Percentiles rank a stretch among this genome's conserved stretches.
Evolutionary conservation across 805 yeast genomes (phyloP).

Genomic region (Suhomyces canberraensis): DNA sequence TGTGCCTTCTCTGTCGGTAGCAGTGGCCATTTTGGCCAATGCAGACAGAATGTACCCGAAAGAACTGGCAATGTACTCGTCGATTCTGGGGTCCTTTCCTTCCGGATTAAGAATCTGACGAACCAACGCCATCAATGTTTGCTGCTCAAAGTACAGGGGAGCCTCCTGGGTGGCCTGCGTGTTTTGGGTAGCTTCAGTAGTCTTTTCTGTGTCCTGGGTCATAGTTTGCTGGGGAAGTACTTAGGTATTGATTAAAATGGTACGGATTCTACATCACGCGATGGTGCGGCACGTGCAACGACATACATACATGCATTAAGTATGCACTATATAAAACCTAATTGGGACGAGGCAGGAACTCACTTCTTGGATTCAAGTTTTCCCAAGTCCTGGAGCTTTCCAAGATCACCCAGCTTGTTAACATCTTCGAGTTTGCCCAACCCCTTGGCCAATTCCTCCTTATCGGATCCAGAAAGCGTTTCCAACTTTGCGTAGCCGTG

Average conservation of each 20-base stretch:
- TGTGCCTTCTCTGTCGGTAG: conserved; percentile 31
- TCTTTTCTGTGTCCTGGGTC: neutral
- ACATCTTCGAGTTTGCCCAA: conserved; percentile 5
- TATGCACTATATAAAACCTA: no score
- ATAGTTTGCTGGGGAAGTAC: no score
- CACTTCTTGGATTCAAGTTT: conserved; percentile 2
- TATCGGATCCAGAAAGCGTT: conserved; percentile 4
- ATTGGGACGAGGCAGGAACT: no score
- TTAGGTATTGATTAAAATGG: no score
- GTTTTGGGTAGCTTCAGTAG: neutral
- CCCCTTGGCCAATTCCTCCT: conserved; percentile 6
- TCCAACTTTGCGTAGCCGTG: conserved; percentile 8
- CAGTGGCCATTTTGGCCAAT: conserved; percentile 26
- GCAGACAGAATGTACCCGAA: conserved; percentile 25
- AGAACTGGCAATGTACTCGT: conserved; percentile 24
- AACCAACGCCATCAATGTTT: conserved; percentile 10
- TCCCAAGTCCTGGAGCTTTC: conserved; percentile 2
- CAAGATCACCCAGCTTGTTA: conserved; percentile 2
- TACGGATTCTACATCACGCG: no score
- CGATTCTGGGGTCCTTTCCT: conserved; percentile 25
- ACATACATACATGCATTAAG: no score
- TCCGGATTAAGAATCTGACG: conserved; percentile 25
- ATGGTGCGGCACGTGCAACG: no score
- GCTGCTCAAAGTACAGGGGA: conserved; percentile 9
- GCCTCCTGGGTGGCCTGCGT: neutral